Conservation (phyloP, 352 stramenopile species). For the Phytophthora syringae region DNA sequence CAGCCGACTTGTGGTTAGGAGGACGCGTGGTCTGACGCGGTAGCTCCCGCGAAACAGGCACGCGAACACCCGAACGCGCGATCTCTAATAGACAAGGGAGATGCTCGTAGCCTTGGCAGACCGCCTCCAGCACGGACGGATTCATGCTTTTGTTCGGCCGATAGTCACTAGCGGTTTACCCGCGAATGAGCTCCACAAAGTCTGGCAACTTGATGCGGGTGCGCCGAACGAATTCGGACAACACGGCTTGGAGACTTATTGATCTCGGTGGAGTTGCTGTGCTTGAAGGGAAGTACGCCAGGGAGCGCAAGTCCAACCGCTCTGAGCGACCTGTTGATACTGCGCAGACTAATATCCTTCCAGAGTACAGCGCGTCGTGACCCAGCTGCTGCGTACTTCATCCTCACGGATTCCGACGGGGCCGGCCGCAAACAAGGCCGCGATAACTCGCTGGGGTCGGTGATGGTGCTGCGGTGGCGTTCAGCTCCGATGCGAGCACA, state of each 20-base stretch:
- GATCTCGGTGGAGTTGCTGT: too few species aligned
- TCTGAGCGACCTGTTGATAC: too few species aligned
- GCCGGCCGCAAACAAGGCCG: too few species aligned
- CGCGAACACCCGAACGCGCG: background rate
- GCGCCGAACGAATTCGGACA: background rate
- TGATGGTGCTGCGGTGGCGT: too few species aligned
- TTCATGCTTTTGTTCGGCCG: background rate
- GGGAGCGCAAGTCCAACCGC: too few species aligned
- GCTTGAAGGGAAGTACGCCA: too few species aligned
- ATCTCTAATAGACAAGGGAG: background rate
- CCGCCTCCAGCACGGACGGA: background rate
- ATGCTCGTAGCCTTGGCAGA: background rate
- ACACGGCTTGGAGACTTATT: background rate
- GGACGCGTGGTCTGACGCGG: background rate
- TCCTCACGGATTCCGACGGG: too few species aligned
- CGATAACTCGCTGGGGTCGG: too few species aligned
- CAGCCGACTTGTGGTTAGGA: background rate
- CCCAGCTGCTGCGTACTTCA: too few species aligned
- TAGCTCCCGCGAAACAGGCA: background rate
- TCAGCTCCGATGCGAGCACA: too few species aligned
- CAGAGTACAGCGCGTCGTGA: too few species aligned
- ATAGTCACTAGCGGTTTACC: background rate
- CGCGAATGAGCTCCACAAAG: background rate
- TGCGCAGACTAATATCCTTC: too few species aligned
- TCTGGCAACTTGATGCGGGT: background rate